phyloP scores from a whole-genome alignment of 495 filamentous ascomycete species.

The Hyaloscypha bicolor region DNA sequence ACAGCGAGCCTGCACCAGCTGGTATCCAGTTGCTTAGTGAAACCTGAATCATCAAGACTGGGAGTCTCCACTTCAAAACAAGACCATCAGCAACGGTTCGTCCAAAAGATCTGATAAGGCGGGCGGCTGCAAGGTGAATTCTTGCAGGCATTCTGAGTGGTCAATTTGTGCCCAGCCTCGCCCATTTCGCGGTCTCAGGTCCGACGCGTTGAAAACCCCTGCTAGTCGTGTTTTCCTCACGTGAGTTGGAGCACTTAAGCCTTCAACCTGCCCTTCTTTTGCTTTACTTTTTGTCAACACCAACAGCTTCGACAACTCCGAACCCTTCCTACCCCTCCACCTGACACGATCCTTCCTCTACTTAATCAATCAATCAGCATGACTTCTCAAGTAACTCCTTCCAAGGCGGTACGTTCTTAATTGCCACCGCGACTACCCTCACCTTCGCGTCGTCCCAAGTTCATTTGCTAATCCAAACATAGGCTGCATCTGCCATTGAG shows the following conservation, averaged over 20 bases:
- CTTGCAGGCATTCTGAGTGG: conserved; percentile 4
- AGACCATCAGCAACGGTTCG: background rate
- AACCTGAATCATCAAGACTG: conserved; percentile 14
- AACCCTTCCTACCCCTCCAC: background rate
- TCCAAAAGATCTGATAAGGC: conserved; percentile 21
- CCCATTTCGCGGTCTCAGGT: conserved; percentile 15
- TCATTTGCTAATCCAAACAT: conserved; percentile 40
- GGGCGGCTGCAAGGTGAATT: conserved; percentile 4
- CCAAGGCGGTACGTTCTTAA: conserved; percentile 74
- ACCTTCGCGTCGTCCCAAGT: conserved; percentile 31
- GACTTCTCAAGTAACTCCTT: conserved; percentile 77
- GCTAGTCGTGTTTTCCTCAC: conserved; percentile 3
- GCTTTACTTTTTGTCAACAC: conserved; percentile 17
- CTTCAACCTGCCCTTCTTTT: background rate
- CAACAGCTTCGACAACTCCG: conserved; percentile 18
- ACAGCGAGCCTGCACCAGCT: background rate
- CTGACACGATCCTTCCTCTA: conserved; percentile 3
- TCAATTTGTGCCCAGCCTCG: conserved; percentile 14
- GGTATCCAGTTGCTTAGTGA: conserved; percentile 10
- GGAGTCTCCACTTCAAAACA: conserved; percentile 7
- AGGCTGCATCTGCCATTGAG: conserved; percentile 86
- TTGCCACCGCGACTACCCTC: conserved; percentile 38
- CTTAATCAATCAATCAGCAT: conserved; percentile 43
- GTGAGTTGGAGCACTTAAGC: conserved; percentile 1
- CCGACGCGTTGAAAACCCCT: conserved; percentile 12